phyloP scores from a whole-genome alignment of 2,329 filamentous ascomycete species.

The Ascocoryne sarcoides region DNA sequence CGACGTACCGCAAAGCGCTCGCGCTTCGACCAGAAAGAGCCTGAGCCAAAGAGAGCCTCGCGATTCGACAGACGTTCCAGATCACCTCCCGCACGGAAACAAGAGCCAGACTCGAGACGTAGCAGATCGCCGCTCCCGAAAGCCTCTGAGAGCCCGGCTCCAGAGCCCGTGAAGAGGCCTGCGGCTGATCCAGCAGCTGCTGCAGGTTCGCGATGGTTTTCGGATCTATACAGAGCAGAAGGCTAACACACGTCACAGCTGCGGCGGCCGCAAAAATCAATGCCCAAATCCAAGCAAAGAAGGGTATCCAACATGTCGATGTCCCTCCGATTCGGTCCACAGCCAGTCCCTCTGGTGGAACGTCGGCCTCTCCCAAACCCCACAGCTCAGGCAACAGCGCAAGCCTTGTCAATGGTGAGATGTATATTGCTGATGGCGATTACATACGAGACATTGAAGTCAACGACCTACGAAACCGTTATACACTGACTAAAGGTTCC shows the following conservation, averaged over 20 bases:
- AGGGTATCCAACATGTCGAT: constrained; percentile 83
- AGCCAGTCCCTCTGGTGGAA: constrained; percentile 18
- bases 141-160: constrained; percentile 26
- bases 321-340: constrained; percentile 65
- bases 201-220: constrained; percentile 49
- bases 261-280: constrained; percentile 86
- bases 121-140: constrained; percentile 69
- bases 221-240: constrained; percentile 1
- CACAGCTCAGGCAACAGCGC: constrained; percentile 33
- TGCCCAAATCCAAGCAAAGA: constrained; percentile 74
- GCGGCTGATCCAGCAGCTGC: constrained; percentile 64
- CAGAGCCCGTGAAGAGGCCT: constrained; percentile 32
- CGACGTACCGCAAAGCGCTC: constrained; percentile 70
- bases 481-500: constrained; percentile 91
- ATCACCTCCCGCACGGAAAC: constrained; percentile 59
- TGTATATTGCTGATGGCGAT: constrained; percentile 93
- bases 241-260: constrained; percentile 40
- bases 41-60: constrained; percentile 65
- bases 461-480: constrained; percentile 94
- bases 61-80: constrained; percentile 89
- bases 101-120: constrained; percentile 51
- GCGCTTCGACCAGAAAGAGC: constrained; percentile 87
- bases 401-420: constrained; percentile 62
- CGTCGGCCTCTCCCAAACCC: constrained; percentile 23
- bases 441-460: constrained; percentile 99